These are phyloP conservation scores for Podaxis sp. DNA, from an alignment of 768 basidiomycete genomes.

Conservation along the genomic window DNA sequence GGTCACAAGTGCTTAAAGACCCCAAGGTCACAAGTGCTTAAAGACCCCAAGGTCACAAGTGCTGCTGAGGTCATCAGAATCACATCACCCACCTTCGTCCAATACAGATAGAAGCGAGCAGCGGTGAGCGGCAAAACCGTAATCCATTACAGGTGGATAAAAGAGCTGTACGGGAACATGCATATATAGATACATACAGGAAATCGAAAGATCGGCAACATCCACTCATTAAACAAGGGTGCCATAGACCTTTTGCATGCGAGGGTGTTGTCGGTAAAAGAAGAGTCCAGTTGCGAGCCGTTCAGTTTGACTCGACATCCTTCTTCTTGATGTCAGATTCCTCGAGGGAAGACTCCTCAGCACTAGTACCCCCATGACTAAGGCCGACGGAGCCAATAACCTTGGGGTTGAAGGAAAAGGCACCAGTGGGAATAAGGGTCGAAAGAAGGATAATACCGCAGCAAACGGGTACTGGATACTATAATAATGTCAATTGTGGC, in stretches of 20 bases:
- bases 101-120: too few relatives aligned
- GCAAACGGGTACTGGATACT: conserved; percentile 31
- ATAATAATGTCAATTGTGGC: not conserved
- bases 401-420: conserved; percentile 34
- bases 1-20: not conserved
- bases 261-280: not conserved
- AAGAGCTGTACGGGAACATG: too few relatives aligned
- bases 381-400: conserved; percentile 18
- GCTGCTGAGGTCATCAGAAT: not conserved
- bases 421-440: conserved; percentile 30
- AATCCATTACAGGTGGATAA: too few relatives aligned
- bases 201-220: not conserved
- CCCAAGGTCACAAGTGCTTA: not conserved
- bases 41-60: not conserved
- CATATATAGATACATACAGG: not conserved
- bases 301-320: not conserved
- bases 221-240: not conserved
- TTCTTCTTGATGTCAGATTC: not conserved
- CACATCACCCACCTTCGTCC: not conserved
- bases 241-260: not conserved
- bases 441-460: conserved; percentile 28
- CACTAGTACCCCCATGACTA: not conserved
- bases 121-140: too few relatives aligned
- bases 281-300: not conserved
- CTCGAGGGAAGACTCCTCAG: not conserved